Evolutionary conservation across 2,329 filamentous ascomycete genomes (phyloP), one percentile per base, ranked within the genome.

Genomic region (Exophiala spinifera): DNA sequence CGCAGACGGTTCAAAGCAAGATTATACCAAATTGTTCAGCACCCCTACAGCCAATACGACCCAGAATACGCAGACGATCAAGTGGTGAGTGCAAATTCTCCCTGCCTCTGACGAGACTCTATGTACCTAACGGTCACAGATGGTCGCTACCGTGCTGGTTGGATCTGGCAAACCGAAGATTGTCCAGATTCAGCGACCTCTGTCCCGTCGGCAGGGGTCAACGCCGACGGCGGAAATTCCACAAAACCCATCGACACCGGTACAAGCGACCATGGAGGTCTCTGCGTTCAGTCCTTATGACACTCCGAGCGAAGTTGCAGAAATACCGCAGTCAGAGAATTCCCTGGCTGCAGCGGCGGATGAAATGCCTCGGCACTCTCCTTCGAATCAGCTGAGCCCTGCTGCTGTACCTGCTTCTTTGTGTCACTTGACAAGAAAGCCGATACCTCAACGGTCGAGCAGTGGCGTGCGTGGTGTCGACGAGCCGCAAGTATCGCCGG

Each of bases 161-260:
- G 60, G 59, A 14, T 58, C 57, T 23, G 58, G 60, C 14, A 63
- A 63, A 40, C 55, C 61, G n/a, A 62, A 51, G 48, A 46, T 63
- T 14, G 51, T 63, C 14, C 55, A 62, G 36, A 63, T 63, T n/a
- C 60, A 58, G 28, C 60, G 61, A 33, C 57, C 60, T 11, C 33
- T 49, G 4, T 61, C 57, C 2, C 57, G 36, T 48, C 51, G 17
- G 13, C 28, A 37, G 14, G 44, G 14, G 34, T 11, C 44, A 34
- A 17, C 52, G 37, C 36, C 20, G 11, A 36, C 34, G n/a, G 14
- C 34, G 4, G 40, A 49, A 48, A 15, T 15, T 21, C 34, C 28
- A 8, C 11, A 14, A 34, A 11, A 14, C 17, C 60, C 57, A n/a
- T 49, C 49, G 2, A 62, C 57, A 19, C 60, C 61, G 25, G 37